Percentiles rank a stretch among this genome's conserved stretches.
These are phyloP conservation scores for Malassezia sp. DNA, from an alignment of 1,284 basidiomycete species.

Conservation along the genomic window DNA sequence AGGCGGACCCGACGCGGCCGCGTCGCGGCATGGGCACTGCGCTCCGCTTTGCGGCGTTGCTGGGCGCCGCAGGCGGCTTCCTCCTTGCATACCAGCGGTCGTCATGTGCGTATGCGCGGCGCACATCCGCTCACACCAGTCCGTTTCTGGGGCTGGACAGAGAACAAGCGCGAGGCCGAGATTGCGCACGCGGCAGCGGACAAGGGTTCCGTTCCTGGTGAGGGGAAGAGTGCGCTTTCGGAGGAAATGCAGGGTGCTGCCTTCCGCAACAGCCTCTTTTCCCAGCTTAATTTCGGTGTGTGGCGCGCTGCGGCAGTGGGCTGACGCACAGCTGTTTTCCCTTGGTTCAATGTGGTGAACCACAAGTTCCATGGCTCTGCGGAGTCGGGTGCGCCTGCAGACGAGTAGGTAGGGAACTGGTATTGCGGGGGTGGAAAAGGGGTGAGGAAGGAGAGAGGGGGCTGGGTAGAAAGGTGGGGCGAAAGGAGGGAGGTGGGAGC, in stretches of 20 bases:
- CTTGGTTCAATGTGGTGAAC: constrained; percentile 46
- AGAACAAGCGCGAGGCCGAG: constrained; percentile 56
- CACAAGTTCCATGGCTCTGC: constrained; percentile 33
- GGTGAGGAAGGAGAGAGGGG: too few relatives aligned
- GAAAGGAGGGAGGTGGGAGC: too few relatives aligned
- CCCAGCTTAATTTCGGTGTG: constrained; percentile 53
- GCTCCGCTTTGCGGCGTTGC: constrained; percentile 31
- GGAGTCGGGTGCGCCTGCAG: too few relatives aligned
- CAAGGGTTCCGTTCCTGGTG: constrained; percentile 24
- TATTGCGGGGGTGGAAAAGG: too few relatives aligned
- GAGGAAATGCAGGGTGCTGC: constrained; percentile 80
- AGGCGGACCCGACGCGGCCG: constrained; percentile 37
- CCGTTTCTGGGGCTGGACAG: constrained; percentile 92
- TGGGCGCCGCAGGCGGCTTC: constrained; percentile 73
- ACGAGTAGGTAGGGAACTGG: too few relatives aligned
- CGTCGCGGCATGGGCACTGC: constrained; percentile 26
- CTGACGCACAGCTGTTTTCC: constrained; percentile 26
- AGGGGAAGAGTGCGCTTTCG: constrained; percentile 60
- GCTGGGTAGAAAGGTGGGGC: too few relatives aligned
- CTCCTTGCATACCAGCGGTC: constrained; percentile 75
- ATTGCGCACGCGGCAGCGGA: constrained; percentile 22
- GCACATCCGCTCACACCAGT: constrained; percentile 51
- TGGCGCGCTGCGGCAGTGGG: not conserved
- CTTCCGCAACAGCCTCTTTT: constrained; percentile 79
- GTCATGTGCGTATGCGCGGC: constrained; percentile 19